Conservation (phyloP, 2,329 filamentous ascomycete species). For the Trichophaea hybrida region DNA sequence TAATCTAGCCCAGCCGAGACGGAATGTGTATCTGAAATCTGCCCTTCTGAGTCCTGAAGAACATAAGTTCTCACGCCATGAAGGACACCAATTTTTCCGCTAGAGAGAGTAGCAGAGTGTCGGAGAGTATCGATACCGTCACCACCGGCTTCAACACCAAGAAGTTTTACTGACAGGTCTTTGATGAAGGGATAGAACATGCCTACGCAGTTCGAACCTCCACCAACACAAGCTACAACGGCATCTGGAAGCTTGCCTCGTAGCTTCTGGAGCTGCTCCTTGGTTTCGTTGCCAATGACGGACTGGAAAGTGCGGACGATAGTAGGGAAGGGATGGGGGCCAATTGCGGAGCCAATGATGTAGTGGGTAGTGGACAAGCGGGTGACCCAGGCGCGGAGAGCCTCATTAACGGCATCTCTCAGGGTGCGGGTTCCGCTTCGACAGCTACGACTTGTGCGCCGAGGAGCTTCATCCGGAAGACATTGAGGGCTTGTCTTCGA, state of each 20-base stretch:
- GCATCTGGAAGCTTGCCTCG: conserved; percentile 85
- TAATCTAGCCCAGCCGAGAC: conserved; percentile 95
- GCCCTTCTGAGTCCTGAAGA: conserved; percentile 79
- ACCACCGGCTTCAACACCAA: conserved; percentile 90
- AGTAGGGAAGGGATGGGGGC: conserved; percentile 92
- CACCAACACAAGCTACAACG: conserved; percentile 90
- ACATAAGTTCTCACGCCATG: conserved; percentile 95
- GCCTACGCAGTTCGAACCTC: conserved; percentile 84
- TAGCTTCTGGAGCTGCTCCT: conserved; percentile 72
- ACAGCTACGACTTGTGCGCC: conserved; percentile 87
- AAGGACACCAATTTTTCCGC: conserved; percentile 78
- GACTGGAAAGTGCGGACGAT: conserved; percentile 97
- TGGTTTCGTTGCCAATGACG: conserved; percentile 89
- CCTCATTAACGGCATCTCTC: conserved; percentile 86
- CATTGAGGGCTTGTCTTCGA: conserved; percentile 86
- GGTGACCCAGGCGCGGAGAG: conserved; percentile 84
- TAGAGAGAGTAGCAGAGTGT: conserved; percentile 77
- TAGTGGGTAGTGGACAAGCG: conserved; percentile 91
- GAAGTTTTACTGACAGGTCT: conserved; percentile 68
- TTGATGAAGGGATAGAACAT: conserved; percentile 97
- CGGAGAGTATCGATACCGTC: conserved; percentile 75
- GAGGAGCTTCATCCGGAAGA: conserved; percentile 94
- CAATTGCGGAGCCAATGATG: conserved; percentile 94
- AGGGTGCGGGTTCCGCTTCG: conserved; percentile 61
- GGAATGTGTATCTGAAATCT: conserved; percentile 90